Conservation (phyloP, 2,329 filamentous ascomycete genomes). For the Nemania serpens region DNA sequence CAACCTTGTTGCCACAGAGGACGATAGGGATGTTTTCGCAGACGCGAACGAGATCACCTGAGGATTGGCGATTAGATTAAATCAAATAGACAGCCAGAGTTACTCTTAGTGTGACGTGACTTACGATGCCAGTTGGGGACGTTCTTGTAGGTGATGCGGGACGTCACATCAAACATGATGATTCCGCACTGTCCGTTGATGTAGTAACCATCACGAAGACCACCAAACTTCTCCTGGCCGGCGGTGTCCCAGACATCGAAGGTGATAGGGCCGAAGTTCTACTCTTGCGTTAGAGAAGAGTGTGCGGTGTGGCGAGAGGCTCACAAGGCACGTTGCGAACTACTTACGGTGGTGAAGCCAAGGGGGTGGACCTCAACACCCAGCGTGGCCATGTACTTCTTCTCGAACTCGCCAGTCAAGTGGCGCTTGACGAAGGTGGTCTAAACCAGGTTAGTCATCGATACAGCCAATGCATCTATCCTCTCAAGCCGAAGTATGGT, state of each 20-base stretch:
- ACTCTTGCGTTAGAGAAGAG: conserved; percentile 37
- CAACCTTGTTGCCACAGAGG: conserved; percentile 98
- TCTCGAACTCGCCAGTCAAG: conserved; percentile 99
- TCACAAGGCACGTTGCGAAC: conserved; percentile 31
- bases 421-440: conserved; percentile 99
- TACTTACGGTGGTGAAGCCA: conserved; percentile 92
- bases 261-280: conserved; percentile 94
- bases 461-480: conserved; percentile 15
- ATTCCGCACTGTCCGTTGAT: conserved; percentile 99
- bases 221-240: conserved; percentile 99
- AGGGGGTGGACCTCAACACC: conserved; percentile 99
- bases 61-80: conserved; percentile 23
- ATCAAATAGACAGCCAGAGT: conserved; percentile 1
- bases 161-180: conserved; percentile 99
- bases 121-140: conserved; percentile 99
- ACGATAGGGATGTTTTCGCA: conserved; percentile 99
- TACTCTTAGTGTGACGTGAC: conserved; percentile 47
- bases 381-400: conserved; percentile 99
- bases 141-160: conserved; percentile 99
- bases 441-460: conserved; percentile 53
- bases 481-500: conserved; percentile 9
- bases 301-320: conserved; percentile 24
- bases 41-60: conserved; percentile 96
- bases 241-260: conserved; percentile 99
- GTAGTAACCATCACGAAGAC: conserved; percentile 99